Conservation (phyloP, 306 rosid genomes). For the Astragalus glycyphyllos region DNA sequence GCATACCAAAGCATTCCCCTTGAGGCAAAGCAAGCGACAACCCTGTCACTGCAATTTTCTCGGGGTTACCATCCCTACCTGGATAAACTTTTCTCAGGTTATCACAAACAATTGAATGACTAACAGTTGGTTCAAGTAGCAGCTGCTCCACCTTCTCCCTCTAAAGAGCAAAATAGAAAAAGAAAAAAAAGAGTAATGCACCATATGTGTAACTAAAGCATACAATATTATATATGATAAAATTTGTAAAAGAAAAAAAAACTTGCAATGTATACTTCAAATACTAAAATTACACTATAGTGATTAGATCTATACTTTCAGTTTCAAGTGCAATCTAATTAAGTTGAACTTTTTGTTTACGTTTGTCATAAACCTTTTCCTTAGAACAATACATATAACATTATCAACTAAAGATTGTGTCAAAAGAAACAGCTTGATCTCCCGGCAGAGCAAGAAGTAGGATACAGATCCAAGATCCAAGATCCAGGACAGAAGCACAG, state of each 20-base stretch:
- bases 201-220: background rate
- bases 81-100: slow-evolving; percentile 81
- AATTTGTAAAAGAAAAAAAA: background rate
- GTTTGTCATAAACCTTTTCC: slow-evolving; percentile 6
- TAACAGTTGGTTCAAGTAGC: slow-evolving; percentile 58
- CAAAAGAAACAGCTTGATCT: background rate
- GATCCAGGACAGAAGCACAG: too few relatives aligned
- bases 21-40: slow-evolving; percentile 89
- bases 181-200: background rate
- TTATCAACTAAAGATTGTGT: background rate
- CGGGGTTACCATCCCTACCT: slow-evolving; percentile 87
- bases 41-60: slow-evolving; percentile 80
- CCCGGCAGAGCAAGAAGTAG: too few relatives aligned
- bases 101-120: slow-evolving; percentile 73
- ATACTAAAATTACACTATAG: background rate
- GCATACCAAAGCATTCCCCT: slow-evolving; percentile 98
- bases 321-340: background rate
- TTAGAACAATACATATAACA: background rate
- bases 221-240: slow-evolving; percentile 11
- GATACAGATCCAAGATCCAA: too few relatives aligned
- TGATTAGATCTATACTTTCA: background rate
- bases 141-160: slow-evolving; percentile 82
- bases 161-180: slow-evolving; percentile 48
- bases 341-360: slow-evolving; percentile 13
- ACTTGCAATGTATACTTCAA: slow-evolving; percentile 10